phyloP scores from a whole-genome alignment of 139 green algal genomes.

The Coelastrella sp. region DNA sequence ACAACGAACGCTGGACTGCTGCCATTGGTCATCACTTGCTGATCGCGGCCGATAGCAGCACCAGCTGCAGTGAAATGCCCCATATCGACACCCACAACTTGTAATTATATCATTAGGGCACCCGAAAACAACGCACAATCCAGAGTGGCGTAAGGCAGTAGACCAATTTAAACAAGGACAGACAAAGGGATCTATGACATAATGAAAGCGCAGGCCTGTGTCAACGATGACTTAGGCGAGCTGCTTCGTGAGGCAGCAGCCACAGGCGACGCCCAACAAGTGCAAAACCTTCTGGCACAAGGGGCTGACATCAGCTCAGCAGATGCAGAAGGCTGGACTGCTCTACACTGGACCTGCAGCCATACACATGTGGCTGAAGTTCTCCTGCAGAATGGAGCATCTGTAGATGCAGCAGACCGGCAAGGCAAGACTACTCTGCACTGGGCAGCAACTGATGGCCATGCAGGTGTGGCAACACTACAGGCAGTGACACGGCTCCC shows the following conservation, averaged over 20 bases:
- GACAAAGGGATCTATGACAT: no score
- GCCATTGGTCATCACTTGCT: no score
- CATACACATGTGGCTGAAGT: background rate
- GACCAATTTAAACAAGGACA: no score
- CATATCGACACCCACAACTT: no score
- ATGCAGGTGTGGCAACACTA: background rate
- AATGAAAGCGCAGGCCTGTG: no score
- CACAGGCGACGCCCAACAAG: background rate
- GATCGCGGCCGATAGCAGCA: no score
- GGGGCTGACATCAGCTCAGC: background rate
- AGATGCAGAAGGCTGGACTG: constrained; percentile 29
- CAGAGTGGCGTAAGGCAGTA: no score
- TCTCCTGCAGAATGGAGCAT: constrained; percentile 3
- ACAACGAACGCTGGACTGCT: no score
- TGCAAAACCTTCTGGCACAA: background rate
- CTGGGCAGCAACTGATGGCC: constrained; percentile 11
- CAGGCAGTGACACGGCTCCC: background rate
- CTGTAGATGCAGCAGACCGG: background rate
- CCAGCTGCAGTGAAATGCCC: no score
- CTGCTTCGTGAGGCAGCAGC: background rate
- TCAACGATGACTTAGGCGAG: background rate
- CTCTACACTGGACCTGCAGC: constrained; percentile 15
- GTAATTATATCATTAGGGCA: no score
- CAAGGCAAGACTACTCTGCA: constrained; percentile 26
- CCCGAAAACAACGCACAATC: no score